Evolutionary conservation across 176 grass and related monocot genomes (phyloP), one percentile per base, ranked within the genome.

Genomic region (Zea mays): DNA sequence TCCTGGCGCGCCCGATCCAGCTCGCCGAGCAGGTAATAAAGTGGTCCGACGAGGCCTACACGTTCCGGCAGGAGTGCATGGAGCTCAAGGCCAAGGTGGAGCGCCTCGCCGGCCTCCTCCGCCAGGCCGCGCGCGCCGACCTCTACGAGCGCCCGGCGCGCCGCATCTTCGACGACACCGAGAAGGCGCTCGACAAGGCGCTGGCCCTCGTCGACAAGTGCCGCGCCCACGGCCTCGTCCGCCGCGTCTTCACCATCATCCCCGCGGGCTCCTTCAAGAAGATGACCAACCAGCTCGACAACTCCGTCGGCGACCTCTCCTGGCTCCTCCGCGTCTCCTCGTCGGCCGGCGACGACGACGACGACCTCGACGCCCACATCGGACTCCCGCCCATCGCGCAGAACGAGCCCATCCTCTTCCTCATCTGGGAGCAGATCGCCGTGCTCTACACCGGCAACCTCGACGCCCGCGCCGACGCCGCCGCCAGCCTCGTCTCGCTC

Each of bases 341-440:
- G 8, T 71, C 94, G 49, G 21, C 72, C 67, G 6, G 43, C 71
- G 90, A 85, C 71, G 93, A 81, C 14, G 85, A 84, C 17, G 86
- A 85, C 63, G 94, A 93, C 81, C 87, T 81, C 77, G 88, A 92
- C 82, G 67, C 62, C 0, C 91, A 97, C 86, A 86, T 97, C 75
- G 94, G 91, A 0, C 89, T 97, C 36, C 91, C 91, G 17, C 91
- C 94, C n/a, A 97, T 97, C 84, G 94, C 94, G 62, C 94, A 93
- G 91, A 97, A 97, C 84, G 94, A 97, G 86, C 94, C 94, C 75
- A 97, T 97, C 77, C 86, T 97, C 19, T 93, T 97, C 90, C 94
- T 97, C 43, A 97, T 97, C 84, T 97, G 94, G 94, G 94, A 93
- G 78, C 94, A 97, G 86, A 97, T 97, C 84, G 94, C 94, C 7